Evolutionary conservation across 139 green algal genomes (phyloP), one percentile per base, ranked within the genome.

Genomic region (Chlamydomonas asymmetrica): DNA sequence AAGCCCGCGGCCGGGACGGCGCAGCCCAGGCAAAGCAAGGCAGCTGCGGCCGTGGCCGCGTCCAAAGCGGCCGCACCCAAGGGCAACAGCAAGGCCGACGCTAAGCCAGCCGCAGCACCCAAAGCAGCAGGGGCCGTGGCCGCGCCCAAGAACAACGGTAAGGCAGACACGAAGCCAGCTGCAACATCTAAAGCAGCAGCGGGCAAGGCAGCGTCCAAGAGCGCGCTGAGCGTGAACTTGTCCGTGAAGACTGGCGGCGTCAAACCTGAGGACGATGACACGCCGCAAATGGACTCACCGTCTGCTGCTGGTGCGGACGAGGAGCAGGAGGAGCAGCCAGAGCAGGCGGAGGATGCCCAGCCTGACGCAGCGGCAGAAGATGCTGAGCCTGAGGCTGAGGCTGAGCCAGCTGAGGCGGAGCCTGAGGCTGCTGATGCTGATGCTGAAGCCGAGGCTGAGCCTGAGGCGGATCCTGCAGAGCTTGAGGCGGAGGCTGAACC

Each of bases 241-340:
- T 20, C 3, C 35, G 18, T 22, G 52, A 23, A 27, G 52, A 27
- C 35, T 3, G 2, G 61, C 8, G 10, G 34, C 3, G 61, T 66
- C 45, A 35, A 37, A 49, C 61, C 39, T 22, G 39, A 23, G 20
- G 63, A 71, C 27, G 57, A 76, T 40, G 70, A 76, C n/a, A 40
- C 56, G 56, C 70, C 70, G 25, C 56, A 49, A 40, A 76, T 76
- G 70, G 50, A 68, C 31, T 76, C 70, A 7, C 70, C 66, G 34
- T 23, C 20, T 2, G 49, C 27, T 7, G 49, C 49, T 7, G 49
- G 9, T 25, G 49, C 4, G 20, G 63, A 31, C n/a, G 63, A 32
- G 63, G 10, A 6, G 13, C 35, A 38, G 40, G 27, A 20, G 2
- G 63, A 69, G 63, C 38, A 40, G 63, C 16, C 8, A 25, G 20